phyloP scores from a whole-genome alignment of 148 eudicot species.

The Rhododendron ferrugineum region DNA sequence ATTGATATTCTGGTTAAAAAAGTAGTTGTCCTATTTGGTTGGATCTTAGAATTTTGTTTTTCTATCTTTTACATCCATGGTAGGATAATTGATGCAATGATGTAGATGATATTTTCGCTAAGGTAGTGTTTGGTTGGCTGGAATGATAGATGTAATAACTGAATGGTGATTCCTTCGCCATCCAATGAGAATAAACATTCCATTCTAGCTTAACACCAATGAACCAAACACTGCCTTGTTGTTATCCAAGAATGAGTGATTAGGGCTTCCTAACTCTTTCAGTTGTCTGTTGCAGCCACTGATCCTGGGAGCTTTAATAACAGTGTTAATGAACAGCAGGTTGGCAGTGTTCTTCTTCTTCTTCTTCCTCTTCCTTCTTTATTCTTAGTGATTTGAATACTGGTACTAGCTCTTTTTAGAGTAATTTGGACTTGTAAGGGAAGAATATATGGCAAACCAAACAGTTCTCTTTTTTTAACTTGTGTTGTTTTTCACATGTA shows the following conservation, averaged over 20 bases:
- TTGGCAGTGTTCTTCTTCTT: constrained; percentile 29
- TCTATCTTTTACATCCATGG: not conserved
- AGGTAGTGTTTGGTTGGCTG: not conserved
- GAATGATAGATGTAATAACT: not conserved
- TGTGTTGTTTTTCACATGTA: not conserved
- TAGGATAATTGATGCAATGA: not conserved
- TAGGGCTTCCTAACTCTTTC: constrained; percentile 8
- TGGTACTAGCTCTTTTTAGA: not conserved
- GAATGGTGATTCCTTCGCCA: not conserved
- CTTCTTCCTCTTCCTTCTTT: not conserved
- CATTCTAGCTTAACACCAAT: not conserved
- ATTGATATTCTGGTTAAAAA: not conserved
- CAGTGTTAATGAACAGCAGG: constrained; percentile 90
- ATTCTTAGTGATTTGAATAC: not conserved
- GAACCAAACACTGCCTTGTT: not conserved
- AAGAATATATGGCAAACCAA: constrained; percentile 3
- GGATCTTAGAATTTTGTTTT: not conserved
- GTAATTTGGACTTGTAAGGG: not conserved
- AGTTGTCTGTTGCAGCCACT: constrained; percentile 38
- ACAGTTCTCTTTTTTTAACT: not conserved
- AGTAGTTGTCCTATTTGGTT: not conserved
- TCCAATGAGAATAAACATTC: not conserved
- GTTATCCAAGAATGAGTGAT: not conserved
- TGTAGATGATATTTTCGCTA: not conserved
- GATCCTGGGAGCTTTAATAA: constrained; percentile 96